Percentiles rank a stretch among this genome's conserved stretches.
Evolutionary conservation across 148 eudicot species (phyloP).

Genomic region (Dysphania ambrosioides): DNA sequence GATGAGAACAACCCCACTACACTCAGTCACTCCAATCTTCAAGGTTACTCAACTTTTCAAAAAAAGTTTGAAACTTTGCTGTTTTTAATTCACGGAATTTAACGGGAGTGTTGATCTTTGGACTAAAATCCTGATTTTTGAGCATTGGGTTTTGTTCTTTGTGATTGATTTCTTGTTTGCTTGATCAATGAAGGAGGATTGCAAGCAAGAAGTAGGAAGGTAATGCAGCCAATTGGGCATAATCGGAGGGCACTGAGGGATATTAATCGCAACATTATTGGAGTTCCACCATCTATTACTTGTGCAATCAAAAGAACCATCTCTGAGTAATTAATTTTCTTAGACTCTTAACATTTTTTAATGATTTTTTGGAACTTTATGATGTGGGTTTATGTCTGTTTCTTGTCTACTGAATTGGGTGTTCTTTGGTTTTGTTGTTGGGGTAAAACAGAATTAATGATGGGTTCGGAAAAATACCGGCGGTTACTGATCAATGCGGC

Average conservation of each 20-base stretch:
- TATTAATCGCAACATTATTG: slow-evolving; percentile 48
- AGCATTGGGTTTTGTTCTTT: slow-evolving; percentile 23
- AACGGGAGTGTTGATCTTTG: no score
- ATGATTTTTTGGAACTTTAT: not conserved
- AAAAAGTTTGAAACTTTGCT: not conserved
- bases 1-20: slow-evolving; percentile 61
- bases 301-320: slow-evolving; percentile 45
- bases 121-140: slow-evolving; percentile 28
- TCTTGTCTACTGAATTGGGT: slow-evolving; percentile 15
- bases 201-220: slow-evolving; percentile 43
- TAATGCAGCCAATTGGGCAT: slow-evolving; percentile 46
- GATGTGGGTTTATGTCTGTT: slow-evolving; percentile 1
- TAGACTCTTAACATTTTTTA: slow-evolving; percentile 18
- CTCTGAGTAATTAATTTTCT: slow-evolving; percentile 42
- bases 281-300: slow-evolving; percentile 40
- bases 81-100: not conserved
- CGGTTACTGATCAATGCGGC: slow-evolving; percentile 30
- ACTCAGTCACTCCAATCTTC: slow-evolving; percentile 38
- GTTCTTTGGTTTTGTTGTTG: not conserved
- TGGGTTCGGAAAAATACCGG: slow-evolving; percentile 30
- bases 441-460: slow-evolving; percentile 40
- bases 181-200: slow-evolving; percentile 33
- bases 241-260: slow-evolving; percentile 62
- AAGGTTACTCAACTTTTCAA: slow-evolving; percentile 49
- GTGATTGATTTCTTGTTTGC: not conserved